Evolutionary conservation across 2,329 filamentous ascomycete species (phyloP), one percentile per base, ranked within the genome.

Genomic region (Aplosporella prunicola): DNA sequence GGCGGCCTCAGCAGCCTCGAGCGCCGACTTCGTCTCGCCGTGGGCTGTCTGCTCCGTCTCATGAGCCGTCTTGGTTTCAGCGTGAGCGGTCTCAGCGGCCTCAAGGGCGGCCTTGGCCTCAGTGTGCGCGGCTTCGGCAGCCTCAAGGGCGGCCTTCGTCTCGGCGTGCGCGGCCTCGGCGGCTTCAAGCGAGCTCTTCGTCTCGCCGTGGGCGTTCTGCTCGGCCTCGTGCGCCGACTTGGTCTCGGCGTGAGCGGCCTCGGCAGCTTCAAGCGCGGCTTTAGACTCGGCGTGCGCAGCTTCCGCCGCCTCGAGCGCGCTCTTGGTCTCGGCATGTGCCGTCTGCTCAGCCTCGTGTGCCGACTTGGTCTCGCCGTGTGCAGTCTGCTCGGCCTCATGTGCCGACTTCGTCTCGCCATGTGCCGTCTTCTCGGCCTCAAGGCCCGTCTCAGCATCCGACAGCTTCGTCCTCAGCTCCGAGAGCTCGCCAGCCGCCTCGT

Each of bases 31-130:
- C 37, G 23, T 44, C 40, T 20, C 48, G 42, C 25, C 42, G 39
- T 30, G 45, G 16, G 24, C 34, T 29, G 24, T 18, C 14, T n/a
- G n/a, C n/a, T n/a, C n/a, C n/a, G n/a, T n/a, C n/a, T 39, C 26
- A 14, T 9, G 14, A 23, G 8, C 25, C 20, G 9, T 32, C 33
- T 30, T 41, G 20, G 14, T 34, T 35, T 13, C 34, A 8, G 30
- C 35, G 18, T 42, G 38, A 20, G 35, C 35, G n/a, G 20, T 16
- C 20, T 41, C 24, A 9, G 40, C 41, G 13, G 20, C 15, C 17
- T 43, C 41, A 11, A 36, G 34, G 20, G 42, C 28, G 2, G 43
- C 45, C 43, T 24, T 42, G 39, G 23, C 45, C 40, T 20, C 48
- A 43, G 27, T 42, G 39, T 30, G 45, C 23, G 29, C 29, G 18